Evolutionary conservation across 1,284 basidiomycete genomes (phyloP).

Genomic region (Apiotrichum brassicae): DNA sequence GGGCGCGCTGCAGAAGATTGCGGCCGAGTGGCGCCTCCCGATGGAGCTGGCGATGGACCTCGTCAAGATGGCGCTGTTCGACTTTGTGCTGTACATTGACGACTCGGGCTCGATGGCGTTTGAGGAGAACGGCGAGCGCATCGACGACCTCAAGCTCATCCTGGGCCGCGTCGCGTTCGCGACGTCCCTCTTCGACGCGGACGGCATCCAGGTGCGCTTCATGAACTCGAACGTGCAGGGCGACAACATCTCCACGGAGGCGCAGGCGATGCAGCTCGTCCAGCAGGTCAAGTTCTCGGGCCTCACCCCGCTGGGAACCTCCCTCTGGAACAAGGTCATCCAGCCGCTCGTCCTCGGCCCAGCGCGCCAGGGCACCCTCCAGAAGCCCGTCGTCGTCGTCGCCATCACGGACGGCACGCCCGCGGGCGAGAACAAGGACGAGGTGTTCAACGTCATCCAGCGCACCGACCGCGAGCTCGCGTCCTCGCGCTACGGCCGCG

Average conservation of each 20-base stretch:
- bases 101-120: conserved; percentile 48
- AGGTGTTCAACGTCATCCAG: conserved; percentile 46
- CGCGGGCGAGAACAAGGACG: conserved; percentile 46
- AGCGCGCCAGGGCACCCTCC: conserved; percentile 38
- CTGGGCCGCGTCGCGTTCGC: conserved; percentile 47
- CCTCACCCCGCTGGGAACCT: conserved; percentile 48
- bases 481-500: conserved; percentile 46
- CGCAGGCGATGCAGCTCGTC: conserved; percentile 44
- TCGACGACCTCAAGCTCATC: conserved; percentile 48
- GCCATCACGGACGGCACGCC: conserved; percentile 47
- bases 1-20: conserved; percentile 45
- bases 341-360: conserved; percentile 48
- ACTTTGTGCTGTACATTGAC: conserved; percentile 46
- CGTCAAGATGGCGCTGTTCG: conserved; percentile 46
- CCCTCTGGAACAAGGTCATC: conserved; percentile 47
- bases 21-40: conserved; percentile 47
- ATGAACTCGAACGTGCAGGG: conserved; percentile 49
- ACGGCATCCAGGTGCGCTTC: conserved; percentile 50
- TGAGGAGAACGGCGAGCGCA: conserved; percentile 46
- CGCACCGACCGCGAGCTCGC: conserved; percentile 40
- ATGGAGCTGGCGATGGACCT: conserved; percentile 15
- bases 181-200: conserved; percentile 49
- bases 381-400: conserved; percentile 50
- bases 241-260: conserved; percentile 47
- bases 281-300: conserved; percentile 49